These are phyloP conservation scores for Microbotryum scabiosae DNA, from an alignment of 1,284 basidiomycete genomes.

Conservation along the genomic window DNA sequence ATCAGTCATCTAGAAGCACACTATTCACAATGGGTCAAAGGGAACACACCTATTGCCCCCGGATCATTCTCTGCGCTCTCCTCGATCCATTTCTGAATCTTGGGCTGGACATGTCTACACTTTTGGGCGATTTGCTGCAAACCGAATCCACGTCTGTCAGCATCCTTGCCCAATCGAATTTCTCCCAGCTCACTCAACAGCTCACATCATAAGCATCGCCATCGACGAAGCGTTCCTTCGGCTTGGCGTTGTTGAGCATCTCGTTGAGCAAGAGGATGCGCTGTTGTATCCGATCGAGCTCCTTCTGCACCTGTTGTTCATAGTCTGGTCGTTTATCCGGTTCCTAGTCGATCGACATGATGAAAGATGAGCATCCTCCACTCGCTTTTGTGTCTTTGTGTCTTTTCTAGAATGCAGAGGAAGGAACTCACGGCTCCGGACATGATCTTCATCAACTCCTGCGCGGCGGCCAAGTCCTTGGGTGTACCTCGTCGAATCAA, in stretches of 20 bases:
- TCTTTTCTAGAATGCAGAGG: neutral
- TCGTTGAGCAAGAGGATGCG: slow-evolving; percentile 92
- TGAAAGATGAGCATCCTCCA: neutral
- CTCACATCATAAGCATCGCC: slow-evolving; percentile 90
- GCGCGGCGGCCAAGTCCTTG: slow-evolving; percentile 86
- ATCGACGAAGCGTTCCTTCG: slow-evolving; percentile 42
- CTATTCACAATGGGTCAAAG: neutral
- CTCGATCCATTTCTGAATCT: slow-evolving; percentile 97
- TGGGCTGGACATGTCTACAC: slow-evolving; percentile 75
- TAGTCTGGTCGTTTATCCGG: slow-evolving; percentile 92
- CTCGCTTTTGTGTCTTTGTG: neutral
- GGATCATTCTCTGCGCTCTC: slow-evolving; percentile 61
- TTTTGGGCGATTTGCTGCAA: slow-evolving; percentile 79
- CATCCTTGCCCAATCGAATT: no score
- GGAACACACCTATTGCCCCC: slow-evolving; percentile 66
- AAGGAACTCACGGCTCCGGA: slow-evolving; percentile 61
- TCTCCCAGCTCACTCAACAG: slow-evolving; percentile 14
- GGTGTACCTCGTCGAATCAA: slow-evolving; percentile 93
- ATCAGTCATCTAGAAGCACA: neutral
- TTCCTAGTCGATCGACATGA: slow-evolving; percentile 47
- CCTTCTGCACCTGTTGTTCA: slow-evolving; percentile 73
- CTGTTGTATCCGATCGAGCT: slow-evolving; percentile 88
- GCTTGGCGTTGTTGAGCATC: slow-evolving; percentile 87
- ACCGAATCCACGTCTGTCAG: neutral
- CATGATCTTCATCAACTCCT: slow-evolving; percentile 94